Evolutionary conservation across 345 rosid species (phyloP), one percentile per base, ranked within the genome.

Genomic region (Corchorus capsularis): DNA sequence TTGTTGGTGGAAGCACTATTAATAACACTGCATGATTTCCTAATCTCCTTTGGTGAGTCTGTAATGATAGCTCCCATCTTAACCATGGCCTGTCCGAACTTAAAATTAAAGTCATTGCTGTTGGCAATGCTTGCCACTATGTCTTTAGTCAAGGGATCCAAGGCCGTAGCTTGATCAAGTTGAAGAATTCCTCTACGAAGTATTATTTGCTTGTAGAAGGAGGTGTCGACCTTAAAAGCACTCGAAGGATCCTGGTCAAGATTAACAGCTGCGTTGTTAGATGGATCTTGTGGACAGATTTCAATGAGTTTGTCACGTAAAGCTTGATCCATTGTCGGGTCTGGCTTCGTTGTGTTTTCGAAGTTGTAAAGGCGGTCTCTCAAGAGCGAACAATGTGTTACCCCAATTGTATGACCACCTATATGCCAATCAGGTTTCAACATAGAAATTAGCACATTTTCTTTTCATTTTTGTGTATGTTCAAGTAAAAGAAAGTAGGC

Each of bases 391-490:
- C 97, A 92, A 16, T 86, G 89, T 11, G 89, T 76, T 1, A 70
- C 2, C 66, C 95, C 95, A 62, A 90, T 78, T 0, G 90, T 85
- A 80, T 92, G 95, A 50, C 86, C 97, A 15, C 89, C 91, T 81
- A 15, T 34, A 68, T 27, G 55, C 47, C 47, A 45, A 6, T 6
- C 9, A 45, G 6, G 47, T 45, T 45, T 45, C 47, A 45, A 8
- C 10, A 45, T 39, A 39, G 2, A 50, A 3, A 50, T 50, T 17
- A 45, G 47, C 10, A 39, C 47, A 54, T 0, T 2, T 1, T 15
- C 11, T 54, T 7, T 1, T 15, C 14, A 15, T 10, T 4, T 50
- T 50, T 52, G 5, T 4, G 27, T 8, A 12, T 22, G 63, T 22
- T 59, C 16, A 10, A 59, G 15, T 63, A 3, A 16, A 4, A 15